A percentile compares a stretch with the other conserved stretches of the same genome.
Conservation (phyloP, 2,329 filamentous ascomycete genomes). For the Colletotrichum sp. region DNA sequence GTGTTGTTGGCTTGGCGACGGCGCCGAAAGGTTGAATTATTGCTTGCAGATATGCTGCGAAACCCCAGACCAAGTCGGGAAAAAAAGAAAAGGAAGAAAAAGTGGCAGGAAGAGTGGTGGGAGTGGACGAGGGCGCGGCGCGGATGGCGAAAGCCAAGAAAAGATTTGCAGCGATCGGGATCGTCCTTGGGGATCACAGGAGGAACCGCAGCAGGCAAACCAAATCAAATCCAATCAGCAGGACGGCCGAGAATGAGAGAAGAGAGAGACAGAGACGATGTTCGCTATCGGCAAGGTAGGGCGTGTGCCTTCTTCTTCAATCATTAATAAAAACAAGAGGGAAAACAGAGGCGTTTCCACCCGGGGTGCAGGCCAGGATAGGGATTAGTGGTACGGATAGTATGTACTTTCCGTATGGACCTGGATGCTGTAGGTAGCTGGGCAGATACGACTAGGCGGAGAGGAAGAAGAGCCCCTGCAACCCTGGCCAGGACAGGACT, state of each 20-base stretch:
- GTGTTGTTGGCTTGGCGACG: background rate
- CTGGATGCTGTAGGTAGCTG: background rate
- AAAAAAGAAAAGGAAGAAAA: background rate
- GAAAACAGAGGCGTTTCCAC: slow-evolving; percentile 10
- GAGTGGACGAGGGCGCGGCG: background rate
- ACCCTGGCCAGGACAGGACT: background rate
- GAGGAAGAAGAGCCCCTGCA: background rate
- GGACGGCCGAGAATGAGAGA: background rate
- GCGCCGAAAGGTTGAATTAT: background rate
- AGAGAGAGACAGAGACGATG: background rate
- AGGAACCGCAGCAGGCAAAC: background rate
- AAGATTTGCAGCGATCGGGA: slow-evolving; percentile 1
- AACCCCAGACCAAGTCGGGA: background rate
- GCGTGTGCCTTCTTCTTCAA: background rate
- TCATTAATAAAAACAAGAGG: background rate
- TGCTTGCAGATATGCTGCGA: background rate
- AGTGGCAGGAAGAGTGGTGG: background rate
- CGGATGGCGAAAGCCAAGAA: slow-evolving; percentile 3
- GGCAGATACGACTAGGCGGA: background rate
- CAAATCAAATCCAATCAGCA: background rate
- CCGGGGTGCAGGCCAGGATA: slow-evolving; percentile 7
- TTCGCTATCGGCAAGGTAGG: background rate
- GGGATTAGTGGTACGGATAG: background rate
- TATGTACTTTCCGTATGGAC: background rate
- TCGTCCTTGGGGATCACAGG: background rate